A percentile compares a stretch with the other conserved stretches of the same genome.
phyloP scores from a whole-genome alignment of 1,139 yeast genomes.

The Suhomyces panamericanus region DNA sequence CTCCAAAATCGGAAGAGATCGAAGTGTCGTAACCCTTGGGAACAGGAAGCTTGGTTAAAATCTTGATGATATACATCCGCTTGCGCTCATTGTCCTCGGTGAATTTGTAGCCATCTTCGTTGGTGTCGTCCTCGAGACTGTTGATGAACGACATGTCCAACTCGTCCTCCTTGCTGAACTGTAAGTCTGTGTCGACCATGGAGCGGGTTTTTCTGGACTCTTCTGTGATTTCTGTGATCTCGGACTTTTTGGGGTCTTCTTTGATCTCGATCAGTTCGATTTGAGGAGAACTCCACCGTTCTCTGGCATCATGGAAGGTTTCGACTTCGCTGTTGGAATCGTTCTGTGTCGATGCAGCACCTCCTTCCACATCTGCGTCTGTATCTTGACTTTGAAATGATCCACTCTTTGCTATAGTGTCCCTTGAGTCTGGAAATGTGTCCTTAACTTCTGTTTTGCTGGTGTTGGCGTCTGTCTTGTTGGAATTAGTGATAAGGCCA shows the following conservation, averaged over 20 bases:
- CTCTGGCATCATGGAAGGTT: background rate
- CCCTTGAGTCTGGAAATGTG: too few species aligned
- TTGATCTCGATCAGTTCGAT: background rate
- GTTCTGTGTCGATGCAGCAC: background rate
- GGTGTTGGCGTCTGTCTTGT: background rate
- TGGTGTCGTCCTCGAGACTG: constrained; percentile 3
- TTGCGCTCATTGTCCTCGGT: constrained; percentile 29
- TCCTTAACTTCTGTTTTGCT: too few species aligned
- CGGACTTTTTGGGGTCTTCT: too few species aligned
- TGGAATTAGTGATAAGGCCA: background rate
- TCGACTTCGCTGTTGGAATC: background rate
- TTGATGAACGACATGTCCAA: constrained; percentile 9
- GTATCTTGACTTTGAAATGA: too few species aligned
- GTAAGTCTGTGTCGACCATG: constrained; percentile 3
- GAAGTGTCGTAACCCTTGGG: constrained; percentile 15
- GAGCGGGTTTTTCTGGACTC: background rate
- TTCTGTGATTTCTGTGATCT: background rate
- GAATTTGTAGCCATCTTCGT: constrained; percentile 21
- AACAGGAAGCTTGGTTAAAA: constrained; percentile 31
- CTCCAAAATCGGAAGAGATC: constrained; percentile 28
- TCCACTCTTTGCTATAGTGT: too few species aligned
- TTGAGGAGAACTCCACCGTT: background rate
- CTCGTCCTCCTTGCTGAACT: constrained; percentile 5
- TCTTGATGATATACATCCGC: constrained; percentile 33
- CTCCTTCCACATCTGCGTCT: too few species aligned